A percentile compares a stretch with the other conserved stretches of the same genome.
These are phyloP conservation scores for Ophiognomonia clavigignenti-juglandacearum DNA, from an alignment of 2,329 filamentous ascomycete genomes.

Conservation along the genomic window DNA sequence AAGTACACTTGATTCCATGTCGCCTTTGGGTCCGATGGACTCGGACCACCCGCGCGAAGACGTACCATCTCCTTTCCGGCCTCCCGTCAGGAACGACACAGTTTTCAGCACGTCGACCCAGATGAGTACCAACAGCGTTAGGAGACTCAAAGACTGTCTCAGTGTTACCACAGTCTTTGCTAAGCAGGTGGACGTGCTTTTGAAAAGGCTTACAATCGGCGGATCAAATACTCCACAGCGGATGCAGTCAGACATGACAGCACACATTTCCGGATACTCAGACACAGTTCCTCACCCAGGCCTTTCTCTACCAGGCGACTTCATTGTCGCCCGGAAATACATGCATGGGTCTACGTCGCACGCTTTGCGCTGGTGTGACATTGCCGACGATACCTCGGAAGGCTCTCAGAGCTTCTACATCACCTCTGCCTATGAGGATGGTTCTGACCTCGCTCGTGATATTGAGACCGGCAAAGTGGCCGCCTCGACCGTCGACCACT, in stretches of 20 bases:
- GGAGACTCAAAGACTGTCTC: slow-evolving; percentile 26
- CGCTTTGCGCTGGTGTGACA: slow-evolving; percentile 31
- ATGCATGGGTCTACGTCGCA: too few species aligned
- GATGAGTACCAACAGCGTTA: slow-evolving; percentile 31
- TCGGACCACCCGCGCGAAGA: slow-evolving; percentile 7
- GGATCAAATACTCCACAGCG: slow-evolving; percentile 9
- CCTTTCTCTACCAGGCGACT: slow-evolving; percentile 44
- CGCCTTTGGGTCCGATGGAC: background rate
- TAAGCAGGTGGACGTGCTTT: slow-evolving; percentile 28
- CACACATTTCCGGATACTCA: slow-evolving; percentile 17
- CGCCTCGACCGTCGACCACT: slow-evolving; percentile 29
- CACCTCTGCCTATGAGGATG: slow-evolving; percentile 19
- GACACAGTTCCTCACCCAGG: slow-evolving; percentile 16
- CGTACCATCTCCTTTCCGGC: slow-evolving; percentile 13
- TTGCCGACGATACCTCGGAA: slow-evolving; percentile 22
- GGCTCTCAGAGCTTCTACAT: slow-evolving; percentile 21
- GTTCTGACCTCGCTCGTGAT: slow-evolving; percentile 21
- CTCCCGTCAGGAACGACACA: slow-evolving; percentile 26
- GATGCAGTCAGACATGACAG: slow-evolving; percentile 6
- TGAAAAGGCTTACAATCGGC: slow-evolving; percentile 25
- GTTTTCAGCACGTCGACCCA: slow-evolving; percentile 34
- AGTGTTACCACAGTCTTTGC: slow-evolving; percentile 13
- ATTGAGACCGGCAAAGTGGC: slow-evolving; percentile 18
- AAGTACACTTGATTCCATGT: slow-evolving; percentile 7
- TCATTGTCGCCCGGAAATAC: slow-evolving; percentile 31